Evolutionary conservation across 2,329 filamentous ascomycete genomes (phyloP), one percentile per base, ranked within the genome.

Genomic region (Coleophoma crateriformis): DNA sequence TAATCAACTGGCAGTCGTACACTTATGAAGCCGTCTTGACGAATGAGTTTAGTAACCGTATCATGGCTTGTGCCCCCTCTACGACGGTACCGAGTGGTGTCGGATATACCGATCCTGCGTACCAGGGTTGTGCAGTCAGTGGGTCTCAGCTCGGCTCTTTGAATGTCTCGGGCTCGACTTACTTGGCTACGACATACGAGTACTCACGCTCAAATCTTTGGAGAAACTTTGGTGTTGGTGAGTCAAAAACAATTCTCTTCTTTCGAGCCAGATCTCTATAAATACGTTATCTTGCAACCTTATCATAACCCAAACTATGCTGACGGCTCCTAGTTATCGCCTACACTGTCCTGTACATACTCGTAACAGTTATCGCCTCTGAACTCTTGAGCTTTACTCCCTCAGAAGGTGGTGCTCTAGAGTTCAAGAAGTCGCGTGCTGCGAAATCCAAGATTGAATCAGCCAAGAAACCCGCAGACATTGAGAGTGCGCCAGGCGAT

Each of bases 281-380:
- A 2, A 7, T 27, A 10, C 27, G 6, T 27, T 4, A 7, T 7
- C 19, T 27, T 27, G 27, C 5, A 27, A 27, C 8, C 27, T 27
- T 4, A 27, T 10, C 27, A 10, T 10, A 27, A 7, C 27, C 27
- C 27, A 27, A 27, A 27, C 27, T 27, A 27, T 10, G 8, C 27
- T 27, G 27, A 27, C 27, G 6, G 8, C 6, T 27, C 27, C 27
- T 7, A 27, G 68, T 94, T 1, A 82, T 91, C 57, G 88, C 85
- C 0, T 94, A 89, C 56, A 79, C 82, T 1, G 73, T 88, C 1
- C 75, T 90, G 5, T 95, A 92, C 61, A 78, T 95, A 12, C 56
- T 84, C 11, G 67, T 92, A 32, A 92, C 88, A 0, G 77, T 86
- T 5, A 56, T 87, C 19, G 86, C 84, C 1, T 83, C 85, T 14